Evolutionary conservation across 768 basidiomycete species (phyloP).

Genomic region (Amanita molliuscula): DNA sequence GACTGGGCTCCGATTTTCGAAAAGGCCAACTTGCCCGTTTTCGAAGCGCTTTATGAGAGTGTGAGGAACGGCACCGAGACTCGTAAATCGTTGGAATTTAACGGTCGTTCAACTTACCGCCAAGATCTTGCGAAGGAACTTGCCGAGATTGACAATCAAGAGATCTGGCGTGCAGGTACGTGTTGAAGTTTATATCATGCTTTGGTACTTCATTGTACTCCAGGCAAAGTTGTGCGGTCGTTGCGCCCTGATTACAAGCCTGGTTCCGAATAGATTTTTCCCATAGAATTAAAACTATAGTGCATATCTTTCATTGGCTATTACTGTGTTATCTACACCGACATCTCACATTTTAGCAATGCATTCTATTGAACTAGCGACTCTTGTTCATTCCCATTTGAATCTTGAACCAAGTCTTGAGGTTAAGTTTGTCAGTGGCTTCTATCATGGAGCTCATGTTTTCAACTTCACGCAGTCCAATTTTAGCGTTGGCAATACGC

Average conservation of each 20-base stretch:
- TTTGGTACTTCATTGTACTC: background rate
- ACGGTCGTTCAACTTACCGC: constrained; percentile 86
- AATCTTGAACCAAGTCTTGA: constrained; percentile 28
- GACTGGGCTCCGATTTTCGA: constrained; percentile 99
- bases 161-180: constrained; percentile 94
- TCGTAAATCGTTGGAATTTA: constrained; percentile 93
- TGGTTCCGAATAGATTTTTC: constrained; percentile 31
- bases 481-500: constrained; percentile 16
- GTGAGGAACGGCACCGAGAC: constrained; percentile 96
- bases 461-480: constrained; percentile 25
- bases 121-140: constrained; percentile 88
- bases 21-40: constrained; percentile 88
- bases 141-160: constrained; percentile 92
- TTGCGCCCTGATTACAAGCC: constrained; percentile 81
- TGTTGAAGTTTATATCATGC: constrained; percentile 5
- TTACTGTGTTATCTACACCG: background rate
- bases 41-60: constrained; percentile 90
- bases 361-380: background rate
- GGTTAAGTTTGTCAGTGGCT: constrained; percentile 19
- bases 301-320: background rate
- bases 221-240: constrained; percentile 84
- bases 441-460: constrained; percentile 24
- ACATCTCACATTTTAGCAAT: background rate
- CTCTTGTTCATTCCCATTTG: constrained; percentile 26
- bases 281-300: constrained; percentile 1